Percentiles rank a stretch among this genome's conserved stretches.
phyloP scores from a whole-genome alignment of 2,329 filamentous ascomycete genomes.

The Fusarium keratoplasticum region DNA sequence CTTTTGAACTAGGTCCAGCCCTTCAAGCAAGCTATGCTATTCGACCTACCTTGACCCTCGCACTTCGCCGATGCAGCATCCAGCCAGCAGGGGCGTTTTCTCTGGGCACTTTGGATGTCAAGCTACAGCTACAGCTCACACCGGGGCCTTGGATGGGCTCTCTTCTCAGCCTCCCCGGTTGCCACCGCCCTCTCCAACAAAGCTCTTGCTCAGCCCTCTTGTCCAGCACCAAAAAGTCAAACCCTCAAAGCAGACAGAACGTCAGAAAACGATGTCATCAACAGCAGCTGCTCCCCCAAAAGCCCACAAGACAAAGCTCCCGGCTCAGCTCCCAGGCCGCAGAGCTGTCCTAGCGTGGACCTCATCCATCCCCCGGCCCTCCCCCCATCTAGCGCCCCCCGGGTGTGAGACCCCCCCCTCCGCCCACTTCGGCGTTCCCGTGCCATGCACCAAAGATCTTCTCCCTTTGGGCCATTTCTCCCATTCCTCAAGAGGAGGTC shows the following conservation, averaged over 20 bases:
- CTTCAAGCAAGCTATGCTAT: not conserved
- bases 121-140: slow-evolving; percentile 2
- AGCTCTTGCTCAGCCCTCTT: not conserved
- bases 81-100: not conserved
- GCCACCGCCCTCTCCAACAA: not conserved
- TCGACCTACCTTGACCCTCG: slow-evolving; percentile 9
- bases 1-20: slow-evolving; percentile 9
- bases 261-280: not conserved
- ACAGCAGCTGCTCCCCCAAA: not conserved
- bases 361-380: not conserved
- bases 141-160: not conserved
- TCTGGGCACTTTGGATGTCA: not conserved
- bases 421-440: slow-evolving; percentile 37
- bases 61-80: slow-evolving; percentile 31
- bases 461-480: slow-evolving; percentile 7
- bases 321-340: slow-evolving; percentile 41
- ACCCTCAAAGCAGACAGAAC: not conserved
- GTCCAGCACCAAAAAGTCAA: not conserved
- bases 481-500: not conserved
- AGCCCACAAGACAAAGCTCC: slow-evolving; percentile 3
- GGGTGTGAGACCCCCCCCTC: slow-evolving; percentile 18
- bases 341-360: slow-evolving; percentile 34
- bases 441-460: slow-evolving; percentile 13
- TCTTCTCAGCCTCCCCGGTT: not conserved
- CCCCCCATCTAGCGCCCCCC: slow-evolving; percentile 17